phyloP scores from a whole-genome alignment of 768 basidiomycete genomes.

The Candolleomyces aberdarensis region DNA sequence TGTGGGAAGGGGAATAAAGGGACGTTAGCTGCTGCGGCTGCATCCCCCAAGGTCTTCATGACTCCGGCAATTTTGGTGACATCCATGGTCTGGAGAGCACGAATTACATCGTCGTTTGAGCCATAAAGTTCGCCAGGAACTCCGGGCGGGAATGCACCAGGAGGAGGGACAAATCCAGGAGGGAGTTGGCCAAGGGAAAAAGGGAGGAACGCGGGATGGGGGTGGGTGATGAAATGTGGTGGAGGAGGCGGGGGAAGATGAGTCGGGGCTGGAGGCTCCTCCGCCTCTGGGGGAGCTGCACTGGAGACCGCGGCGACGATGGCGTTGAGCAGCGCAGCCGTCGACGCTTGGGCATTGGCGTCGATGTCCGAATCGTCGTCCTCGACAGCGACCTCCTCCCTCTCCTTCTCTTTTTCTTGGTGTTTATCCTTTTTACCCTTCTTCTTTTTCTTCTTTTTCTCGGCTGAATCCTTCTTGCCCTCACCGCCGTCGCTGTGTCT shows the following conservation, averaged over 20 bases:
- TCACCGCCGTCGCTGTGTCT: neutral
- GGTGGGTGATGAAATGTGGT: neutral
- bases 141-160: conserved; percentile 17
- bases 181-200: conserved; percentile 14
- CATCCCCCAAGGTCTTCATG: conserved; percentile 62
- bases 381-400: conserved; percentile 13
- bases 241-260: neutral
- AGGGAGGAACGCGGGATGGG: conserved; percentile 28
- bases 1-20: conserved; percentile 23
- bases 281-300: conserved; percentile 27
- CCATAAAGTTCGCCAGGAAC: conserved; percentile 38
- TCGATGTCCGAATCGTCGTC: conserved; percentile 27
- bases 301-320: conserved; percentile 65
- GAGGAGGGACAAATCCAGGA: conserved; percentile 22
- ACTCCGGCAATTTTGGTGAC: conserved; percentile 66
- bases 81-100: conserved; percentile 70
- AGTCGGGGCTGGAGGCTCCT: neutral
- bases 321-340: conserved; percentile 59
- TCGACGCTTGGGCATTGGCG: conserved; percentile 43
- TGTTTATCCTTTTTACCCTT: conserved; percentile 22
- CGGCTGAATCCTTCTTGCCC: conserved; percentile 1
- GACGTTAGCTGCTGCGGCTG: conserved; percentile 41
- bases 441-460: conserved; percentile 24
- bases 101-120: conserved; percentile 73
- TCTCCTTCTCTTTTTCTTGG: neutral